Evolutionary conservation across 1,284 basidiomycete species (phyloP), one percentile per base, ranked within the genome.

Genomic region (Anthracocystis panici-leucophaei): DNA sequence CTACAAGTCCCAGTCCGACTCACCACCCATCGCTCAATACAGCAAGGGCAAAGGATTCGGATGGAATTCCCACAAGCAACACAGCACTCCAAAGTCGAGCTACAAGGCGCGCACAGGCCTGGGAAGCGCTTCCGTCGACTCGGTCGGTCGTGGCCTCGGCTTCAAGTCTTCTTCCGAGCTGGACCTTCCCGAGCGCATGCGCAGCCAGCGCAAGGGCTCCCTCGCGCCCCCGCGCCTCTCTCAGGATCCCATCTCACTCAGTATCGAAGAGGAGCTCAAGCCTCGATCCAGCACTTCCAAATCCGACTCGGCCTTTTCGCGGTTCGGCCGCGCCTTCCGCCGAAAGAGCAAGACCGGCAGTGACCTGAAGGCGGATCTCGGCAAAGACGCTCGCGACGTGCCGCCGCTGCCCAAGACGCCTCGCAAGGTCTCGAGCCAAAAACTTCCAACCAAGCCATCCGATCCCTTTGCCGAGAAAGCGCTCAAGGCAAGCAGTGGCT

Each of bases 11-110:
- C 54, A 62, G 20, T 41, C 38, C 31, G 59, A 75, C 44, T 69
- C 72, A 11, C 64, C 73, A 8, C 64, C 73, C 20, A 42, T 75
- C 29, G 50, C 56, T 6, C 64, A 67, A 29, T 71, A 63, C 65
- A 71, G 67, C 60, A 60, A 61, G 40, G 73, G 73, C 27, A 70
- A 71, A 46, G 73, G 73, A n/a, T 75, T 52, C 20, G 73, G 73
- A 31, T 75, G 60, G 55, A 75, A 66, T 21, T 67, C 64, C 5
- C 54, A 51, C 44, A 59, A 71, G 25, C 53, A 61, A 2, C 60
- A 57, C 35, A 41, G 18, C 42, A 18, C 59, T n/a, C 45, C 58
- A 20, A 69, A 66, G 25, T 64, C 64, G 7, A 33, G 27, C 52
- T 59, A 56, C 56, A 72, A 55, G 31, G 31, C 45, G 9, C 70